A percentile compares a stretch with the other conserved stretches of the same genome.
These are phyloP conservation scores for Globisporangium nodosum DNA, from an alignment of 352 stramenopile species.

Conservation along the genomic window DNA sequence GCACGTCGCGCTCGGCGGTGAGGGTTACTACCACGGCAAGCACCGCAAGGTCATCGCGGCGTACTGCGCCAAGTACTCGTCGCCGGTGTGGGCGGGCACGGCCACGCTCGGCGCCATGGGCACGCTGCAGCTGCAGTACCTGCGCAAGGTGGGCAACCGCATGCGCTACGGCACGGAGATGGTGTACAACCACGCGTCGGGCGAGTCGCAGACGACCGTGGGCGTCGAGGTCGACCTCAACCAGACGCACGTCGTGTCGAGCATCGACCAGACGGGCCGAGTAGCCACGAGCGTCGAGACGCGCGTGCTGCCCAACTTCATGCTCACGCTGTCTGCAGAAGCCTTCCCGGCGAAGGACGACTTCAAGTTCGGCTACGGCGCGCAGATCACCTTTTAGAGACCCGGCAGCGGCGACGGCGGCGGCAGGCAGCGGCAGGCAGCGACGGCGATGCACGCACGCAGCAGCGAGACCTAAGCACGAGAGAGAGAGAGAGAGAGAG, in stretches of 20 bases:
- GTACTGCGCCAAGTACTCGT: conserved; percentile 83
- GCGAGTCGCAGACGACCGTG: conserved; percentile 76
- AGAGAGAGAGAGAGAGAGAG: not conserved
- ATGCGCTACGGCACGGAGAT: conserved; percentile 82
- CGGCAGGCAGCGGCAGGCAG: conserved; percentile 14
- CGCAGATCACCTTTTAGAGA: conserved; percentile 84
- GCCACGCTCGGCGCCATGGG: conserved; percentile 75
- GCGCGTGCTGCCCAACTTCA: conserved; percentile 83
- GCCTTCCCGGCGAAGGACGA: conserved; percentile 84
- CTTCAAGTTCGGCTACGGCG: conserved; percentile 89
- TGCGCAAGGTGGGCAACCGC: conserved; percentile 79
- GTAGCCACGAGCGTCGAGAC: conserved; percentile 81
- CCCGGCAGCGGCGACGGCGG: conserved; percentile 5
- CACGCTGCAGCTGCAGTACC: conserved; percentile 80
- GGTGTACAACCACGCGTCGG: conserved; percentile 81
- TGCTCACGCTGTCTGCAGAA: conserved; percentile 80
- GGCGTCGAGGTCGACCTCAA: conserved; percentile 82
- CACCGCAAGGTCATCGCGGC: conserved; percentile 80
- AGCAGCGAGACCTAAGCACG: not conserved
- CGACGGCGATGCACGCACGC: not conserved
- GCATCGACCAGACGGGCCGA: conserved; percentile 76
- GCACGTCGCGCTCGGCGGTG: conserved; percentile 68
- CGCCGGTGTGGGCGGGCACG: conserved; percentile 59
- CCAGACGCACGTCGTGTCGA: conserved; percentile 81
- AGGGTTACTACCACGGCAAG: conserved; percentile 88